Evolutionary conservation across 2,329 filamentous ascomycete genomes (phyloP).

Genomic region (Fusarium sp.): DNA sequence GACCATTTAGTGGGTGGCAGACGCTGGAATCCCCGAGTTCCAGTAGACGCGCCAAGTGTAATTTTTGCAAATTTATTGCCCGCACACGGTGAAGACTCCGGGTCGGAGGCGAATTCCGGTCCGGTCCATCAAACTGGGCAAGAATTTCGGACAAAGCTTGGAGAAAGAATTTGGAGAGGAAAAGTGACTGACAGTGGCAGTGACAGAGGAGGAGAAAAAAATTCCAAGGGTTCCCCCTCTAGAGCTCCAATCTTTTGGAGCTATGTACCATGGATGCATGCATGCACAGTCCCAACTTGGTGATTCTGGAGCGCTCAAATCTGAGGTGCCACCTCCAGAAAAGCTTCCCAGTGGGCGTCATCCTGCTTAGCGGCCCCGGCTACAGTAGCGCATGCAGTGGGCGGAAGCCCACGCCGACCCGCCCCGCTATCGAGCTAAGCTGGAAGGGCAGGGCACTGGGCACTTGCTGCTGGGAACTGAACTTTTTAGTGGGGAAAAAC

Average conservation of each 20-base stretch:
- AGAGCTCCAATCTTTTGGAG: constrained; percentile 13
- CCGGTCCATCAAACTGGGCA: constrained; percentile 14
- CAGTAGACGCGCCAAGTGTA: constrained; percentile 24
- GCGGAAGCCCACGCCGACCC: constrained; percentile 37
- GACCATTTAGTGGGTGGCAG: constrained; percentile 11
- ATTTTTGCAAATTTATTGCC: constrained; percentile 8
- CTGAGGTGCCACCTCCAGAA: constrained; percentile 17
- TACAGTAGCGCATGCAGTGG: constrained; percentile 20
- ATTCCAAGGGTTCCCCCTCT: constrained; percentile 11
- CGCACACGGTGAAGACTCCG: constrained; percentile 22
- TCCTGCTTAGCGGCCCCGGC: constrained; percentile 27
- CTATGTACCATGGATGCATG: constrained; percentile 20
- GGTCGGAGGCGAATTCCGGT: constrained; percentile 35
- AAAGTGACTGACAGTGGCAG: not conserved
- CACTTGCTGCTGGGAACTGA: not conserved
- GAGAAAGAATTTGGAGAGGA: constrained; percentile 22
- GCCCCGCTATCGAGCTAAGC: constrained; percentile 24
- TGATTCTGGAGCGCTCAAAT: constrained; percentile 25
- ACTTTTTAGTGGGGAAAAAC: constrained; percentile 39
- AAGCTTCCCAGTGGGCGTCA: constrained; percentile 36
- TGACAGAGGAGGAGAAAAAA: not conserved
- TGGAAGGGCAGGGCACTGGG: constrained; percentile 22
- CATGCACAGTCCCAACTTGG: constrained; percentile 3
- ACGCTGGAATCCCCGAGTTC: constrained; percentile 11
- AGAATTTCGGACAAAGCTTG: constrained; percentile 1